Conservation (phyloP, 768 basidiomycete genomes). For the Leccinum arenicola region DNA sequence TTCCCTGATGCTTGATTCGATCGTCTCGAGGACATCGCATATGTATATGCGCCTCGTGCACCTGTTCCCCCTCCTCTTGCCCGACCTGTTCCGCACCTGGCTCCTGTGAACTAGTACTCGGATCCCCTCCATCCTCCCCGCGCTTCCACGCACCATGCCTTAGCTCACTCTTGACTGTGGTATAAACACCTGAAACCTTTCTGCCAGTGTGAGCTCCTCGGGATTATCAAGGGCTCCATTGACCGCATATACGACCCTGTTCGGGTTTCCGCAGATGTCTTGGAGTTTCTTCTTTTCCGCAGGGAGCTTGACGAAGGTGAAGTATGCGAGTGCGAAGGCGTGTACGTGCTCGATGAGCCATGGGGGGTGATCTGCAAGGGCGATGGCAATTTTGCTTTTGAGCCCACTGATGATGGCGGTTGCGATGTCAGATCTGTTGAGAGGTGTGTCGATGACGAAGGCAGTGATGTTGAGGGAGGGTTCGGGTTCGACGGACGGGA, state of each 20-base stretch:
- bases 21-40: conserved; percentile 63
- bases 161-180: conserved; percentile 62
- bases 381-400: conserved; percentile 52
- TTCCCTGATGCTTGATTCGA: conserved; percentile 49
- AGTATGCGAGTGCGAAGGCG: conserved; percentile 50
- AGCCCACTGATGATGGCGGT: conserved; percentile 53
- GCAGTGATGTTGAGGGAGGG: conserved; percentile 52
- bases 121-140: conserved; percentile 10
- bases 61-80: conserved; percentile 25
- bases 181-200: conserved; percentile 70
- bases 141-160: conserved; percentile 20
- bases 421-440: conserved; percentile 53
- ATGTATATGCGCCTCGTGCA: conserved; percentile 51
- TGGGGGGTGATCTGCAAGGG: conserved; percentile 41
- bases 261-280: conserved; percentile 26
- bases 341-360: conserved; percentile 66
- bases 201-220: conserved; percentile 51
- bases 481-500: conserved; percentile 31
- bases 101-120: conserved; percentile 18
- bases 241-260: conserved; percentile 35
- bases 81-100: conserved; percentile 6
- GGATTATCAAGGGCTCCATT: conserved; percentile 41
- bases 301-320: conserved; percentile 50
- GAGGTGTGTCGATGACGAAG: conserved; percentile 51
- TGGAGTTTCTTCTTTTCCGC: conserved; percentile 31